Evolutionary conservation across 495 filamentous ascomycete species (phyloP), one percentile per base, ranked within the genome.

Genomic region (Aspergillus bridgeri): DNA sequence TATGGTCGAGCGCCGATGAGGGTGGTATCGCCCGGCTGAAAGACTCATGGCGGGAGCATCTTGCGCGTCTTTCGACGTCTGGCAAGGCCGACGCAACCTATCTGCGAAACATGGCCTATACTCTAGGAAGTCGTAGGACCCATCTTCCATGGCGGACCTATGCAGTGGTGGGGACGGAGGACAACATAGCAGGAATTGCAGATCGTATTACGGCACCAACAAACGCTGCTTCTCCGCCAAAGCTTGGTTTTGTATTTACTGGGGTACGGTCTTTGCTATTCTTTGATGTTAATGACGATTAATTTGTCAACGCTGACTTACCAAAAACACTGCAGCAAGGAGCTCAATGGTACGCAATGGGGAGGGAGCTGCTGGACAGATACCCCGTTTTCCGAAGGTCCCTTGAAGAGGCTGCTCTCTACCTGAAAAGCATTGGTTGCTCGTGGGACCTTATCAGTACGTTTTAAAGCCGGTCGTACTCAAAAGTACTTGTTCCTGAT

Each of bases 331-430:
- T n/a, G n/a, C n/a, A n/a, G 15, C 73, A 75, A 48, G 73, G 73
- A 22, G 71, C 68, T 11, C 73, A 75, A 29, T 74, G 68, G 65
- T 53, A 63, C 9, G 57, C 55, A 1, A 75, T 75, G 73, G 73
- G 73, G 8, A 46, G 49, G 11, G 60, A 68, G 19, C 57, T 75
- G 19, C 57, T 75, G 3, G 29, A 69, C 44, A 51, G 48, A 2
- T 61, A 65, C 27, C 53, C 60, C 0, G 60, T 65, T 3, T 78
- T 75, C 43, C n/a, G n/a, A n/a, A n/a, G n/a, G n/a, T n/a, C n/a
- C n/a, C n/a, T n/a, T n/a, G n/a, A n/a, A n/a, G n/a, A n/a, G n/a
- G n/a, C n/a, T n/a, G n/a, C n/a, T n/a, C n/a, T n/a, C n/a, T n/a
- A n/a, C n/a, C n/a, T n/a, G n/a, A 23, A 21, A 2, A 24, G 66